phyloP scores from a whole-genome alignment of 2,329 filamentous ascomycete genomes.

The Diaporthe ampelina region DNA sequence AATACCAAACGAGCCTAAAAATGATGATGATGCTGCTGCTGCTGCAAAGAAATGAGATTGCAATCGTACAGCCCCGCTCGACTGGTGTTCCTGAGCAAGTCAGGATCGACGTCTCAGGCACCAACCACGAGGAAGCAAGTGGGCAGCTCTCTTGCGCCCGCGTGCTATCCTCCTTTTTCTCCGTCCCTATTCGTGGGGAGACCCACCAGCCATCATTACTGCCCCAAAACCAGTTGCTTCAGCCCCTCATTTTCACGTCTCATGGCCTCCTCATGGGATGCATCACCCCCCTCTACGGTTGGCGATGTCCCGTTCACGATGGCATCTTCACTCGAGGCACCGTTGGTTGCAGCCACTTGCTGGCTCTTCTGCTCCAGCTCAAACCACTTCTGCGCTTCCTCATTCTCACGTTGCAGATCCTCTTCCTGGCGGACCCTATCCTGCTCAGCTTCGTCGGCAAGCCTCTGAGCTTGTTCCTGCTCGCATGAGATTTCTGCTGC shows the following conservation, averaged over 20 bases:
- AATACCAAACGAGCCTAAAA: slow-evolving; percentile 25
- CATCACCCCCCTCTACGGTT: not conserved
- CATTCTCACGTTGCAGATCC: slow-evolving; percentile 55
- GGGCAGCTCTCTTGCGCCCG: slow-evolving; percentile 20
- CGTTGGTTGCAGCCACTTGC: slow-evolving; percentile 38
- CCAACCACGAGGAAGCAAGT: slow-evolving; percentile 22
- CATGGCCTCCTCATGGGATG: slow-evolving; percentile 25
- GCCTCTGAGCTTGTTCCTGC: slow-evolving; percentile 67
- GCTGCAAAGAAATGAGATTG: slow-evolving; percentile 27
- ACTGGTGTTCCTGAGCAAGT: not conserved
- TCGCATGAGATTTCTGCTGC: slow-evolving; percentile 65
- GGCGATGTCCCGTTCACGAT: slow-evolving; percentile 20
- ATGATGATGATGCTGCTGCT: slow-evolving; percentile 21
- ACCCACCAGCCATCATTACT: slow-evolving; percentile 23
- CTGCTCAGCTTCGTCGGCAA: slow-evolving; percentile 62
- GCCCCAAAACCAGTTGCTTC: slow-evolving; percentile 36
- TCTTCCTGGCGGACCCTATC: slow-evolving; percentile 51
- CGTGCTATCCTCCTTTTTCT: slow-evolving; percentile 10
- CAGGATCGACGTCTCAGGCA: slow-evolving; percentile 6
- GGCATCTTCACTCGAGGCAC: slow-evolving; percentile 1
- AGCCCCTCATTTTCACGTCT: slow-evolving; percentile 24
- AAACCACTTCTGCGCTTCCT: slow-evolving; percentile 55
- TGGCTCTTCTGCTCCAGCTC: slow-evolving; percentile 51
- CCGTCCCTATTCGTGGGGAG: slow-evolving; percentile 6
- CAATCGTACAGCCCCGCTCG: slow-evolving; percentile 33